Base-by-base conservation (phyloP, 2,329 filamentous ascomycete species). In the Scortechinia acanthostroma region DNA sequence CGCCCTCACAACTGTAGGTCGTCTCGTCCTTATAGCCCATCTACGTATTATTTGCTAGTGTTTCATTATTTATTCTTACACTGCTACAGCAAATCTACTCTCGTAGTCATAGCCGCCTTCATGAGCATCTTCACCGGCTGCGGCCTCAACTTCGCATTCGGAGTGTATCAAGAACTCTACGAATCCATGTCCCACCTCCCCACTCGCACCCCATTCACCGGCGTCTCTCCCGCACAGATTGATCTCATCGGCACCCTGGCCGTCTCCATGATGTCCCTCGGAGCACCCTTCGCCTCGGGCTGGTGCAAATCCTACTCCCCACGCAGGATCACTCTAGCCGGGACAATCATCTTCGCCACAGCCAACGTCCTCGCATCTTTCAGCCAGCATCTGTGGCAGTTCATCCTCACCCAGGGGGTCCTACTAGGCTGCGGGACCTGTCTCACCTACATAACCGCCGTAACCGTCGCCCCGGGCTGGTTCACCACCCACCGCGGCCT, bases 131-230 rank as follows among this genome's bases (percentile, higher is more conserved):
- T 30, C n/a, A 10, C 25, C n/a, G 54, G 53, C 42, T 63, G 61
- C 42, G 62, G 61, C 19, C 55, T 65, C 17, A 60, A 58, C 42
- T 67, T 67, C 45, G 55, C 59, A 6, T 66, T 64, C 33, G 63
- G 63, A 22, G 59, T 67, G 28, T 66, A 64, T 42, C 62, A 66
- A 52, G 62, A 58, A 4, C 53, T 65, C 0, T 66, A 65, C 28
- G 61, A 64, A 42, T 52, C 54, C 3, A 53, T 65, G 49, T 50
- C 58, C n/a, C 25, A 30, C 3, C 48, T 51, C 3, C 10, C 51
- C 2, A 48, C 52, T 2, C 47, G 49, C n/a, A 57, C 53, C 0
- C 64, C 64, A 0, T 68, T 68, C 45, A 55, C 55, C 1, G 54
- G 55, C 14, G 58, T 60, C n/a, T 56, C 54, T 2, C 52, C 64